A percentile compares a stretch with the other conserved stretches of the same genome.
phyloP scores from a whole-genome alignment of 768 basidiomycete genomes.

The Lyophyllum atratum region DNA sequence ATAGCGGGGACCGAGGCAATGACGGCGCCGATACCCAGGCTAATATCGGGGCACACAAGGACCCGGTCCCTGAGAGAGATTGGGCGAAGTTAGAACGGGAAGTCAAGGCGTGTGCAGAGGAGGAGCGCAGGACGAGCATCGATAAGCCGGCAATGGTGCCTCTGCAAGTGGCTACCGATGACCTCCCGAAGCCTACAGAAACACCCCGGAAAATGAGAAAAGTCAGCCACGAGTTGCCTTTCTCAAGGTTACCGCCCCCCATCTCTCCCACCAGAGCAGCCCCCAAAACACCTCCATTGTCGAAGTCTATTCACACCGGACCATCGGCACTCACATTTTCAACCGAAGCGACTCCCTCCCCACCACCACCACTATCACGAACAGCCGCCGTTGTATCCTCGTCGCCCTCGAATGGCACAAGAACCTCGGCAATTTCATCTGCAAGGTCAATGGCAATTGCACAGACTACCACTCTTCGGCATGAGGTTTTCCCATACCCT shows the following conservation, averaged over 20 bases:
- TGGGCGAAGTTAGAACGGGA: constrained; percentile 47
- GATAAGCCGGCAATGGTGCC: background rate
- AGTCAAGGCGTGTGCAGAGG: constrained; percentile 9
- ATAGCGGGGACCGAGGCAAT: constrained; percentile 78
- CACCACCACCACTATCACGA: background rate
- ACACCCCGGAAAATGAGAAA: constrained; percentile 15
- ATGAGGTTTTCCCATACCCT: background rate
- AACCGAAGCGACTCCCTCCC: background rate
- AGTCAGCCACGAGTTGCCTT: constrained; percentile 9
- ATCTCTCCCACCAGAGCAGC: background rate
- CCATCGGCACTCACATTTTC: background rate
- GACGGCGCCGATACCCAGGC: constrained; percentile 84
- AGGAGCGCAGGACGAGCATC: background rate
- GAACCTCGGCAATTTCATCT: background rate
- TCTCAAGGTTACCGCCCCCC: constrained; percentile 1
- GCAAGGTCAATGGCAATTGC: background rate
- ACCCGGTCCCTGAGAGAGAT: constrained; percentile 50
- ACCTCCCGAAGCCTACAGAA: background rate
- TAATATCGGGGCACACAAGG: constrained; percentile 50
- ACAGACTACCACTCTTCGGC: background rate
- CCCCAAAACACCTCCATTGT: background rate
- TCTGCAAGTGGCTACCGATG: constrained; percentile 3
- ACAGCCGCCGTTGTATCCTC: background rate
- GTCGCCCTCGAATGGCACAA: background rate
- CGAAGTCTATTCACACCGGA: background rate